Evolutionary conservation across 164 flowering plant genomes (phyloP).

Genomic region (Vitis riparia): DNA sequence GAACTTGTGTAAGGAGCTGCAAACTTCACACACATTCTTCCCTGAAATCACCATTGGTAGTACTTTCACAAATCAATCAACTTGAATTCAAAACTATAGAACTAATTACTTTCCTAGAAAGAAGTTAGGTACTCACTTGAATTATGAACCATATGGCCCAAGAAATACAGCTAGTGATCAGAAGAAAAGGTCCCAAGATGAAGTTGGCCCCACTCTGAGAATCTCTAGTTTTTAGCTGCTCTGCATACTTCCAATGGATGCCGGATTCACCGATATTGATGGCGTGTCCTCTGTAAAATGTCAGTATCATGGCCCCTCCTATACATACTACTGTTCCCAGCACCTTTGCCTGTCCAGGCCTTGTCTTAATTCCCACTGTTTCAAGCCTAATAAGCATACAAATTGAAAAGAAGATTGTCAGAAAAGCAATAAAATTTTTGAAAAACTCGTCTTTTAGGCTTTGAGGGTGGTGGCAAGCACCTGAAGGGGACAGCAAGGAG

Average conservation of each 20-base stretch:
- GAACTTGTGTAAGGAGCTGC: constrained; percentile 40
- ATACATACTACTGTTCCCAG: constrained; percentile 72
- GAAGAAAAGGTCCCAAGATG: constrained; percentile 53
- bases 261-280: constrained; percentile 48
- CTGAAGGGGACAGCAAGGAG: constrained; percentile 50
- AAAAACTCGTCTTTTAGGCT: background rate
- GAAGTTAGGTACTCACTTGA: constrained; percentile 40
- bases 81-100: too few species aligned
- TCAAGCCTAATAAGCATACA: constrained; percentile 52
- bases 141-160: constrained; percentile 77
- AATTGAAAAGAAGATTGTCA: background rate
- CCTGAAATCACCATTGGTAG: constrained; percentile 18
- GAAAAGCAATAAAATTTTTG: background rate
- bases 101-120: too few species aligned
- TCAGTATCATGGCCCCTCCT: constrained; percentile 85
- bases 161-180: constrained; percentile 50
- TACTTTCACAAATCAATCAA: background rate
- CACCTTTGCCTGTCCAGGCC: constrained; percentile 66
- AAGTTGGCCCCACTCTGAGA: constrained; percentile 17
- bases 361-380: constrained; percentile 45
- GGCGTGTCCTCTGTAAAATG: constrained; percentile 70
- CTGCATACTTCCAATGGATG: constrained; percentile 66
- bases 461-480: constrained; percentile 13
- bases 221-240: constrained; percentile 13
- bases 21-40: constrained; percentile 23